A percentile compares a stretch with the other conserved stretches of the same genome.
Evolutionary conservation across 2,329 filamentous ascomycete species (phyloP).

Genomic region (Alternaria conjuncta): DNA sequence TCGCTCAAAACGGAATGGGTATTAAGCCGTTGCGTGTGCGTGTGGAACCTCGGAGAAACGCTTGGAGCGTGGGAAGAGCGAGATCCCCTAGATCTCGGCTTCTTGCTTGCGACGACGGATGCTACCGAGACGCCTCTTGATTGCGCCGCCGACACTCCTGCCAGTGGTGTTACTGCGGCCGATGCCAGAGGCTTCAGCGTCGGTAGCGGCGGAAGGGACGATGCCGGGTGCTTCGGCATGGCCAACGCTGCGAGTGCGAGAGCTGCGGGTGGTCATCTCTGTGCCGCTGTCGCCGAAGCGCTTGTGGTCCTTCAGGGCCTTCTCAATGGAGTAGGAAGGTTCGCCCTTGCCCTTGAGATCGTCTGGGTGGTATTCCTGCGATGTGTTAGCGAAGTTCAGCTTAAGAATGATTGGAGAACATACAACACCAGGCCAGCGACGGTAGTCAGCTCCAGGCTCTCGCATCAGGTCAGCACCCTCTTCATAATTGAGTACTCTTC

Average conservation of each 20-base stretch:
- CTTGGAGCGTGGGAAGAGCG: constrained; percentile 4
- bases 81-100: constrained; percentile 25
- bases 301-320: constrained; percentile 68
- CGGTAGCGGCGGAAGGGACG: constrained; percentile 35
- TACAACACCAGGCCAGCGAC: constrained; percentile 76
- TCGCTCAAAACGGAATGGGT: neutral
- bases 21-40: neutral
- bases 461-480: constrained; percentile 89
- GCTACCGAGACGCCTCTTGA: constrained; percentile 58
- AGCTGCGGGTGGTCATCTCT: constrained; percentile 51
- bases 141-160: constrained; percentile 43
- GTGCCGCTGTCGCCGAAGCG: constrained; percentile 49
- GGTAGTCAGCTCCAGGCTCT: constrained; percentile 81
- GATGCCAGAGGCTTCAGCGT: constrained; percentile 35
- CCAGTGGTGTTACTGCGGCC: constrained; percentile 47
- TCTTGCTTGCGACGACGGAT: constrained; percentile 48
- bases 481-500: constrained; percentile 76
- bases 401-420: constrained; percentile 46
- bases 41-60: neutral
- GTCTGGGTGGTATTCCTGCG: constrained; percentile 69
- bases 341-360: constrained; percentile 86
- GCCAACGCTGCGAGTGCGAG: constrained; percentile 46
- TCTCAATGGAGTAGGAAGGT: constrained; percentile 74
- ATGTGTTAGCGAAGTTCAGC: constrained; percentile 10
- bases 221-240: constrained; percentile 32